Evolutionary conservation across 1,284 basidiomycete genomes (phyloP).

Genomic region (Puccinia novopanici): DNA sequence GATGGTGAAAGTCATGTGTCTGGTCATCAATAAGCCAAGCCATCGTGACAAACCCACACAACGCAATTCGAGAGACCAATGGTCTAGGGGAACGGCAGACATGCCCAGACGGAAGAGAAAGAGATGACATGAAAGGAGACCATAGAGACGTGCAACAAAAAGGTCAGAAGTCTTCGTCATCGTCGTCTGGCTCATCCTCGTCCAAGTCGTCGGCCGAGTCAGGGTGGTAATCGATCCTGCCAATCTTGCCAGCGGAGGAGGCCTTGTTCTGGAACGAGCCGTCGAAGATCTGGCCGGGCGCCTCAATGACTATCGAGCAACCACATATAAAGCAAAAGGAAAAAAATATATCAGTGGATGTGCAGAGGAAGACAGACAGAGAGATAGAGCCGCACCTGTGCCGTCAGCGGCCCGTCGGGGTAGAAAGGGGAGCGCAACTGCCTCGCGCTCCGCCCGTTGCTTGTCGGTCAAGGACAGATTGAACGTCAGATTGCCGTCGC

Average conservation of each 20-base stretch:
- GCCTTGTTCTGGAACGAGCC: slow-evolving; percentile 21
- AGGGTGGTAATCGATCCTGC: background rate
- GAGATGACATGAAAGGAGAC: no score
- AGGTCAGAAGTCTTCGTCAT: background rate
- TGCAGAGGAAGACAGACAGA: background rate
- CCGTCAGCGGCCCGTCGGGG: slow-evolving; percentile 27
- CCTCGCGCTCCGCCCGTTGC: slow-evolving; percentile 37
- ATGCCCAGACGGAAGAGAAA: background rate
- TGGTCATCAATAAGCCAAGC: no score
- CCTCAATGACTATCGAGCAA: slow-evolving; percentile 32
- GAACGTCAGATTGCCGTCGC: slow-evolving; percentile 28
- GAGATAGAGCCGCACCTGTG: background rate
- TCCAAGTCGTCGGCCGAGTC: background rate
- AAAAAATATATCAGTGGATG: background rate
- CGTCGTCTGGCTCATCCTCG: background rate
- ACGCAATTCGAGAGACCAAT: no score
- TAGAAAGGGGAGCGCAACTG: slow-evolving; percentile 40
- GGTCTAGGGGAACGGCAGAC: no score
- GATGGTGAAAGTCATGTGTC: no score
- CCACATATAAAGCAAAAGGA: background rate
- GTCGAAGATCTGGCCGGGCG: slow-evolving; percentile 45
- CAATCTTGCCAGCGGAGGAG: background rate
- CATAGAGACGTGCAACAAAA: no score
- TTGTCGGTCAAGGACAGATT: slow-evolving; percentile 48
- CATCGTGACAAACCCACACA: no score